Conservation (phyloP, 352 stramenopile species). For the Poterioochromonas sp. region DNA sequence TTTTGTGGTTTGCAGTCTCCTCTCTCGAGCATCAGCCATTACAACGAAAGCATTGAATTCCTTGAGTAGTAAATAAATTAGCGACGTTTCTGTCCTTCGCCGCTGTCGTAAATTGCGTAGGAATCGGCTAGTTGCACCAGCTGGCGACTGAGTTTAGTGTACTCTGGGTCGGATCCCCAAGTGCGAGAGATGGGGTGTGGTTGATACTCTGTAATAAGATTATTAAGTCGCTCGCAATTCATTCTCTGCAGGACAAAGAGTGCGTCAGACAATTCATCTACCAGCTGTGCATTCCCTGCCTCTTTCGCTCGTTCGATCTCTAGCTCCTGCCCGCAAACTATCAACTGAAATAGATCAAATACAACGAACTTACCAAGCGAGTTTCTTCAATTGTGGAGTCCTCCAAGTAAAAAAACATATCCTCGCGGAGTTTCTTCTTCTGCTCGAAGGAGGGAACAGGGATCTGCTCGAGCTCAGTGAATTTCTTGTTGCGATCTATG, state of each 20-base stretch:
- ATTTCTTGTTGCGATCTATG: background rate
- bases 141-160: background rate
- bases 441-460: background rate
- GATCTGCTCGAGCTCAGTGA: background rate
- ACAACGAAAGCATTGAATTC: background rate
- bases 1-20: conserved; percentile 67
- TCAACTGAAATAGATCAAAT: background rate
- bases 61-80: too few species aligned
- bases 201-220: background rate
- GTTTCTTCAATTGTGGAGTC: conserved; percentile 16
- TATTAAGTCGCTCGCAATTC: background rate
- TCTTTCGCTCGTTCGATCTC: background rate
- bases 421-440: background rate
- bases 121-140: background rate
- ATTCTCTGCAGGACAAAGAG: background rate
- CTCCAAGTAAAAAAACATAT: conserved; percentile 1
- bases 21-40: conserved; percentile 35
- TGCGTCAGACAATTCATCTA: background rate
- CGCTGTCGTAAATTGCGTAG: background rate
- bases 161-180: background rate
- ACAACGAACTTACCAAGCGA: background rate
- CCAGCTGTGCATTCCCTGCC: background rate
- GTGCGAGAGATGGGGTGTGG: background rate
- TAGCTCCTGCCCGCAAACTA: background rate
- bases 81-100: background rate